Conservation (phyloP, 805 yeast species). For the Debaryomyces tyrocola region DNA sequence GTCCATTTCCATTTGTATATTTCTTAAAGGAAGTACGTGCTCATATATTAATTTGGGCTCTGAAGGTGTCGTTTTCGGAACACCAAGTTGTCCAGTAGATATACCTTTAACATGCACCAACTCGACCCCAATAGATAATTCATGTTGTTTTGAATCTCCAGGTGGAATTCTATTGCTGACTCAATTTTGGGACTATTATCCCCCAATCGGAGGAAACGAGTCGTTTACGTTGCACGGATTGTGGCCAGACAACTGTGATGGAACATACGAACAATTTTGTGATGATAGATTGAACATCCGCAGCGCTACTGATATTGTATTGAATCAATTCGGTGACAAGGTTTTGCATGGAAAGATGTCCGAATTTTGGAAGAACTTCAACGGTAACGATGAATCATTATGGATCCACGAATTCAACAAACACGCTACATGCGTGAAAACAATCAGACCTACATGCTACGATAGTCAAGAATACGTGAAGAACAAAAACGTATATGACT, state of each 20-base stretch:
- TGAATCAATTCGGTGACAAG: constrained; percentile 23
- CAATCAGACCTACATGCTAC: constrained; percentile 37
- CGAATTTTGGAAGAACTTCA: constrained; percentile 31
- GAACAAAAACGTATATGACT: constrained; percentile 28
- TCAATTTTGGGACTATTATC: constrained; percentile 42
- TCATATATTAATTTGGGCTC: not conserved
- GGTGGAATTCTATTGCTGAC: constrained; percentile 42
- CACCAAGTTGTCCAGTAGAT: constrained; percentile 51
- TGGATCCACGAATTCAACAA: constrained; percentile 47
- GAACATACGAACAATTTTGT: constrained; percentile 38
- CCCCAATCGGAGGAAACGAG: constrained; percentile 32
- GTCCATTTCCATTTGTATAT: not conserved
- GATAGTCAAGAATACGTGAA: constrained; percentile 14
- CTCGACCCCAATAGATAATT: constrained; percentile 50
- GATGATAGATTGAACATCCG: constrained; percentile 28
- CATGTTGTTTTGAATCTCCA: constrained; percentile 43
- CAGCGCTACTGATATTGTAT: constrained; percentile 25
- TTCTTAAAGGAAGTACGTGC: not conserved
- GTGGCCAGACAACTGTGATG: constrained; percentile 46
- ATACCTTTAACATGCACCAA: constrained; percentile 64
- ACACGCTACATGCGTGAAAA: constrained; percentile 44
- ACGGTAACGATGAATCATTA: constrained; percentile 31
- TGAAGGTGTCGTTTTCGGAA: not conserved
- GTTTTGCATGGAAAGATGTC: constrained; percentile 29
- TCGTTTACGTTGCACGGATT: constrained; percentile 45